Base-by-base conservation (phyloP, 2,329 filamentous ascomycete genomes). In the Trichophyton simii region DNA sequence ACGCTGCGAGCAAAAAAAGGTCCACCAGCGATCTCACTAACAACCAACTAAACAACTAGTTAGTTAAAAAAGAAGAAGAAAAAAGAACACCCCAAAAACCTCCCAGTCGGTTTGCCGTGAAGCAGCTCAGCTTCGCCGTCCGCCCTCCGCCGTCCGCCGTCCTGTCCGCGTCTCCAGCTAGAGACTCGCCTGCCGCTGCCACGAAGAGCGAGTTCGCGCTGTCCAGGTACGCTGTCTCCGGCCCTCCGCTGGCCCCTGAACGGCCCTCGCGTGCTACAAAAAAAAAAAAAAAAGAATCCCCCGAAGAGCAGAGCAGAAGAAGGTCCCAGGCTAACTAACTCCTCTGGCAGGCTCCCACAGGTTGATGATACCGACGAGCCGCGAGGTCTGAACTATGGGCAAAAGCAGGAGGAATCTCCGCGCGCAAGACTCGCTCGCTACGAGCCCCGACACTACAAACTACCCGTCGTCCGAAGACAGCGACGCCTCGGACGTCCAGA, bases 321-420 rank as follows among this genome's bases (percentile, higher is more conserved):
- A 3, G 4, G 4, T 28, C 25, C 28, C 28, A 38, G 13, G 46
- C 46, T 52, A 52, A 41, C 46, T 52, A 52, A 41, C 54, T 38
- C 11, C 28, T 57, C 4, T 20, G 28, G 1, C 57, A 11, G 44
- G 20, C 22, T 25, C 7, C n/a, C 18, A 28, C 28, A 31, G 41
- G 44, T 54, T 28, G 11, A 63, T 63, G 60, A 44, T 22, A 61
- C 42, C 31, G 22, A 25, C 46, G 46, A 52, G 46, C 46, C 25
- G 25, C 46, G 8, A 52, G 46, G 22, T 28, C 59, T 42, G 57
- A 36, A 71, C 65, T 64, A 82, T 82, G 80, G 76, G 78, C 62
- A 80, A 77, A 68, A 75, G 81, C 62, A 78, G 80, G 70, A 80
- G 80, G 70, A 80, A 82, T 72, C 82, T 86, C 71, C 80, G 83